These are phyloP conservation scores for Sistotremastrum suecicum DNA, from an alignment of 768 basidiomycete genomes.

Conservation along the genomic window DNA sequence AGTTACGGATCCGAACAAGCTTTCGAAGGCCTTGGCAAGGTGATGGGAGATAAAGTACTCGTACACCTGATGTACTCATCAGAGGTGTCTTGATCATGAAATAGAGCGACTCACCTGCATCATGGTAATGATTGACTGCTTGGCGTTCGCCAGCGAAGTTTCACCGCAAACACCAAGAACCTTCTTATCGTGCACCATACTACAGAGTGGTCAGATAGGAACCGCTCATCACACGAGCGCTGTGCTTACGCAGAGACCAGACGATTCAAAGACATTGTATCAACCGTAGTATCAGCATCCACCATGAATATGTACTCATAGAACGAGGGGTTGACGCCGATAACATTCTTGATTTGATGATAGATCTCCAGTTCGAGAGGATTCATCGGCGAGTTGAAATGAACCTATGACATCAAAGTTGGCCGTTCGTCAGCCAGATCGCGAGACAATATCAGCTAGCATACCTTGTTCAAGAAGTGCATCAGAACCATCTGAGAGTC, in stretches of 20 bases:
- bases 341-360: conserved; percentile 99
- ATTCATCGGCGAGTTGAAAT: conserved; percentile 93
- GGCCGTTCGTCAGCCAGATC: background rate
- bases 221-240: background rate
- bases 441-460: conserved; percentile 6
- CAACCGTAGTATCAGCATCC: conserved; percentile 91
- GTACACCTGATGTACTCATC: conserved; percentile 50
- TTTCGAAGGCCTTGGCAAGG: conserved; percentile 97
- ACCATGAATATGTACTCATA: conserved; percentile 93
- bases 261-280: conserved; percentile 75
- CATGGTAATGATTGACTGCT: conserved; percentile 93
- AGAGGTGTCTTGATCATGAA: background rate
- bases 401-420: conserved; percentile 42
- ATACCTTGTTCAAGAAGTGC: conserved; percentile 94
- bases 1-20: conserved; percentile 92
- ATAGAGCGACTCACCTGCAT: conserved; percentile 52
- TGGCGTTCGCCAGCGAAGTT: conserved; percentile 82
- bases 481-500: conserved; percentile 94
- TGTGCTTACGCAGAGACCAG: conserved; percentile 79
- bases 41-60: conserved; percentile 99
- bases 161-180: conserved; percentile 92
- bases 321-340: conserved; percentile 96
- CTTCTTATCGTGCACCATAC: conserved; percentile 96
- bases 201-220: conserved; percentile 16
- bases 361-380: conserved; percentile 97